Conservation (phyloP, 345 rosid genomes). For the Arabidopsis suecica region DNA sequence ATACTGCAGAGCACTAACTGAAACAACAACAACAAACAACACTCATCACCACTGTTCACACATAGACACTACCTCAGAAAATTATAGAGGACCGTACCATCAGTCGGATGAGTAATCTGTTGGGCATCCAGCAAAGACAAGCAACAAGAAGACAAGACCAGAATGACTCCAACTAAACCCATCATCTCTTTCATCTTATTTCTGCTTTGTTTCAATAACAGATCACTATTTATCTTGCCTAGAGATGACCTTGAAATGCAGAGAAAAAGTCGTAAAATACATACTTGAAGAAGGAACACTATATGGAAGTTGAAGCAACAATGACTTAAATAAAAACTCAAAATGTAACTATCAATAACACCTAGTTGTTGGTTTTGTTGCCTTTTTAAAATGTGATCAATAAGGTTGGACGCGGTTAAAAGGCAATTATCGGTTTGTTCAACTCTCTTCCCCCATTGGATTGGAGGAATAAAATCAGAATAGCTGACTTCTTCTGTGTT, state of each 20-base stretch:
- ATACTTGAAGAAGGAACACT: not conserved
- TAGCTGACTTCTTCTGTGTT: conserved; percentile 26
- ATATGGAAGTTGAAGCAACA: conserved; percentile 24
- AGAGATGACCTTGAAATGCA: not conserved
- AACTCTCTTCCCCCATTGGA: conserved; percentile 27
- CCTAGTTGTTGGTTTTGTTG: not conserved
- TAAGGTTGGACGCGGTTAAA: not conserved
- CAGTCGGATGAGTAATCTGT: conserved; percentile 38
- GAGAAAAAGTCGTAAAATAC: conserved; percentile 11
- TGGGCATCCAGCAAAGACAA: conserved; percentile 36
- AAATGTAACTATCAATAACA: conserved; percentile 22
- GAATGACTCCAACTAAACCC: conserved; percentile 16
- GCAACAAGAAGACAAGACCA: conserved; percentile 23
- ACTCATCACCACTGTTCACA: not conserved
- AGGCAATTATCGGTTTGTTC: conserved; percentile 13
- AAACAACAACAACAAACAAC: not conserved
- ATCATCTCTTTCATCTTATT: conserved; percentile 19
- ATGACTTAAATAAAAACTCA: not conserved
- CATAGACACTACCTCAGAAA: not conserved
- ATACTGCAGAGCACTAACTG: conserved; percentile 28
- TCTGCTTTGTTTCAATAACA: conserved; percentile 11
- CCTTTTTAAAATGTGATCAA: conserved; percentile 8
- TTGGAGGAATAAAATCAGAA: not conserved
- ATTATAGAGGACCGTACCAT: conserved; percentile 26
- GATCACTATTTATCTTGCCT: not conserved